Conservation (phyloP, 1,284 basidiomycete genomes). For the Mycena sp. region DNA sequence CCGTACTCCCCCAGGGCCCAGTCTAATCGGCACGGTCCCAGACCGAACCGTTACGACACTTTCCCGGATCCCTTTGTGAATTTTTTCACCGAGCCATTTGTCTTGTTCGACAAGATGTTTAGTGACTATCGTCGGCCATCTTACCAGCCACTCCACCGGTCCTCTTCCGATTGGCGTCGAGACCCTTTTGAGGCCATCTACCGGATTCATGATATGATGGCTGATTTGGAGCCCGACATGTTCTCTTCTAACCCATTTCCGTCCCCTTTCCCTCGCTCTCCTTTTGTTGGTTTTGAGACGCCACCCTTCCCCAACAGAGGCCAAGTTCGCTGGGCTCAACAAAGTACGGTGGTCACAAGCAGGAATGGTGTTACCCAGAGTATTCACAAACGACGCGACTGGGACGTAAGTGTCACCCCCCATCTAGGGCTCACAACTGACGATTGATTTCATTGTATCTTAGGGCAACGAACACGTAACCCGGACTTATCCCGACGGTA, state of each 20-base stretch:
- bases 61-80: slow-evolving; percentile 32
- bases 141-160: slow-evolving; percentile 35
- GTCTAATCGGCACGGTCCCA: slow-evolving; percentile 29
- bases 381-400: slow-evolving; percentile 64
- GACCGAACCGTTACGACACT: slow-evolving; percentile 8
- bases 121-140: slow-evolving; percentile 51
- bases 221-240: slow-evolving; percentile 41
- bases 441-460: slow-evolving; percentile 6
- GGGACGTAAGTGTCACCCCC: slow-evolving; percentile 52
- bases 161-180: slow-evolving; percentile 33
- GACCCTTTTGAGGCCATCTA: slow-evolving; percentile 43
- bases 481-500: slow-evolving; percentile 70
- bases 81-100: slow-evolving; percentile 77
- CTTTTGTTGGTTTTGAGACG: slow-evolving; percentile 16
- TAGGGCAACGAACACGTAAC: slow-evolving; percentile 82
- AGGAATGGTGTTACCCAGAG: slow-evolving; percentile 74
- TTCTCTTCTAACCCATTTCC: slow-evolving; percentile 33
- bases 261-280: slow-evolving; percentile 23
- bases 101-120: slow-evolving; percentile 75
- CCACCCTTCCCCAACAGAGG: slow-evolving; percentile 7
- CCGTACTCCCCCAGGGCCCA: slow-evolving; percentile 24
- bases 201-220: slow-evolving; percentile 47
- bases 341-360: slow-evolving; percentile 17
- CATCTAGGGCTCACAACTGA: not conserved
- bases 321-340: slow-evolving; percentile 18